Evolutionary conservation across 768 basidiomycete genomes (phyloP), one percentile per base, ranked within the genome.

Genomic region (Termitomyces sp.): DNA sequence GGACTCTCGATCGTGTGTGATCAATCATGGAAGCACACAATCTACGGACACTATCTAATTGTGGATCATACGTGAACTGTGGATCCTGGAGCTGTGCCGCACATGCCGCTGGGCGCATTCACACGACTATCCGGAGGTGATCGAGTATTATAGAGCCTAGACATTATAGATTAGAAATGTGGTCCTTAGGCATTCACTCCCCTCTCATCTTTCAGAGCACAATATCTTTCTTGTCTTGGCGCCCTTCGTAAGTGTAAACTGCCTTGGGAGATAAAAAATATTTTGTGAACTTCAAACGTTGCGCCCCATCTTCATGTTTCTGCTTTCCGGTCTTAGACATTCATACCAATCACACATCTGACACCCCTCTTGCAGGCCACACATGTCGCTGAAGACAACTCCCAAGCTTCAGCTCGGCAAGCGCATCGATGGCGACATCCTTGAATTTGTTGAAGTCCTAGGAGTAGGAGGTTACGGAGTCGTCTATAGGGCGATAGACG

Each of bases 381-480:
- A 42, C 56, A 66, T 62, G 65, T 44, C 63, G 14, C 55, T 54
- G 30, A 61, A 67, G 58, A 54, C 48, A 33, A 51, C 63, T 16
- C 58, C 64, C 36, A 77, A 78, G 55, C 84, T 85, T 48, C 74
- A 79, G 62, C 74, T 89, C 60, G 94, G 94, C 46, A 86, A 87
- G 61, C 72, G 84, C 69, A 92, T 98, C 77, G 92, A 95, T 79
- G 80, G 83, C 61, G 87, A 85, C 63, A 75, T 83, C 50, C 83
- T 98, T 58, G 83, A 94, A 72, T 86, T 98, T 59, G 82, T 90
- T 64, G 85, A 90, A 65, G 81, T 95, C 61, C 83, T 98, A 51
- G 96, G 96, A 36, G 84, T 90, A 35, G 96, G 96, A 13, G 95
- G 95, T 24, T 98, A 97, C 69, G 96, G 96, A 55, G 87, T 94